Base-by-base conservation (phyloP, 2,329 filamentous ascomycete species). In the Alternaria gaisen region DNA sequence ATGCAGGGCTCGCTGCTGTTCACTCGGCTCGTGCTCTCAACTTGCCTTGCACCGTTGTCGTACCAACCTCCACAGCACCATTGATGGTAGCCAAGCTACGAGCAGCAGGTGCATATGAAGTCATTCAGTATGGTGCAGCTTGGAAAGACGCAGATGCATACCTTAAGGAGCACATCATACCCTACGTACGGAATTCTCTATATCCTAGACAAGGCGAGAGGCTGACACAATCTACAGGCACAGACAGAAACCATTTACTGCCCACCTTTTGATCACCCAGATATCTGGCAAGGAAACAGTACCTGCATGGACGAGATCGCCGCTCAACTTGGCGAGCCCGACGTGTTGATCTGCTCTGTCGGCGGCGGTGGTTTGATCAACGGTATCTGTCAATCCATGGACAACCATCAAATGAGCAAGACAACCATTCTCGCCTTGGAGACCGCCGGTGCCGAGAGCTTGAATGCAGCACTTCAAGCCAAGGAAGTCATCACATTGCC, bases 1-100 rank as follows among this genome's bases (percentile, higher is more conserved):
- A 97, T 74, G 93, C 93, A 2, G 93, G 93, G 1, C 86, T 97
- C 4, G 93, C 92, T 1, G 92, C 91, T 71, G 91, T 92, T 16
- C 89, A 88, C 48, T 90, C 92, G 1, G 90, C 92, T 12, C 81
- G 83, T 24, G 83, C 86, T 3, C 84, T 95, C 7, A 80, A 83
- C 6, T 84, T 87, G 38, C 88, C 87, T 1, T 89, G 88, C 75
- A 94, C 92, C 5, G 90, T 97, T 62, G 90, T 93, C 30, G 87
- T 95, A 1, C 91, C 93, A 0, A 74, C 82, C 9, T 83, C 82
- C 7, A 91, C 91, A 0, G 87, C 89, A 32, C 81, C 86, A 1
- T 78, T 89, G 63, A 94, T 96, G 88, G 84, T 93, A 51, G 81
- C 83, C 42, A 93, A 92, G 79, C 83, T 97, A 43, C 80, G 83